Percentiles rank a stretch among this genome's conserved stretches.
Evolutionary conservation across 306 rosid species (phyloP).

Genomic region (Prosopis cineraria): DNA sequence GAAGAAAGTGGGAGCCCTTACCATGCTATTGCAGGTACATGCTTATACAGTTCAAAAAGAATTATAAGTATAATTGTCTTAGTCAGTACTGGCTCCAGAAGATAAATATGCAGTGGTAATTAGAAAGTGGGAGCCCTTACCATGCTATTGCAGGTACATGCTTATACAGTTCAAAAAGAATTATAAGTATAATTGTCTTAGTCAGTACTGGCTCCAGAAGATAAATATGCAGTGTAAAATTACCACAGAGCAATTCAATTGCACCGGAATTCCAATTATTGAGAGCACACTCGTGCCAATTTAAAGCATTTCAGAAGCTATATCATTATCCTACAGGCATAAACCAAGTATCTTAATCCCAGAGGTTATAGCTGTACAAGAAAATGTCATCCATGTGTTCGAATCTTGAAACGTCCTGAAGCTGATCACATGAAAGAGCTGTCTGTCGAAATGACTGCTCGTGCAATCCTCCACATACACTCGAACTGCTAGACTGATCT

Average conservation of each 20-base stretch:
- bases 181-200: slow-evolving; percentile 36
- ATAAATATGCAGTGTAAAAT: slow-evolving; percentile 42
- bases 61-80: slow-evolving; percentile 37
- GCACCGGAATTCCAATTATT: slow-evolving; percentile 46
- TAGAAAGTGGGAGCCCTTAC: slow-evolving; percentile 38
- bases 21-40: slow-evolving; percentile 37
- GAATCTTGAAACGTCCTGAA: slow-evolving; percentile 57
- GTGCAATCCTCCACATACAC: slow-evolving; percentile 52
- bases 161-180: slow-evolving; percentile 35
- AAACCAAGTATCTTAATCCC: slow-evolving; percentile 64
- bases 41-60: slow-evolving; percentile 36
- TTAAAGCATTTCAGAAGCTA: slow-evolving; percentile 46
- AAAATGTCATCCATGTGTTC: slow-evolving; percentile 67
- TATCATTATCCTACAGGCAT: slow-evolving; percentile 53
- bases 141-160: slow-evolving; percentile 37
- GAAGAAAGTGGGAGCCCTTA: slow-evolving; percentile 36
- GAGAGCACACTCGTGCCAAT: slow-evolving; percentile 38
- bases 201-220: slow-evolving; percentile 37
- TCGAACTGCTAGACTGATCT: slow-evolving; percentile 58
- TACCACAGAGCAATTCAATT: slow-evolving; percentile 55
- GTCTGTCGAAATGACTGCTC: slow-evolving; percentile 49
- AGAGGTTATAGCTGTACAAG: slow-evolving; percentile 79
- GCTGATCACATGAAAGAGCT: slow-evolving; percentile 34
- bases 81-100: no score
- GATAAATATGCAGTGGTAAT: no score